A percentile compares a stretch with the other conserved stretches of the same genome.
These are phyloP conservation scores for Ensete ventricosum DNA, from an alignment of 176 grass and related monocot genomes.

Conservation along the genomic window DNA sequence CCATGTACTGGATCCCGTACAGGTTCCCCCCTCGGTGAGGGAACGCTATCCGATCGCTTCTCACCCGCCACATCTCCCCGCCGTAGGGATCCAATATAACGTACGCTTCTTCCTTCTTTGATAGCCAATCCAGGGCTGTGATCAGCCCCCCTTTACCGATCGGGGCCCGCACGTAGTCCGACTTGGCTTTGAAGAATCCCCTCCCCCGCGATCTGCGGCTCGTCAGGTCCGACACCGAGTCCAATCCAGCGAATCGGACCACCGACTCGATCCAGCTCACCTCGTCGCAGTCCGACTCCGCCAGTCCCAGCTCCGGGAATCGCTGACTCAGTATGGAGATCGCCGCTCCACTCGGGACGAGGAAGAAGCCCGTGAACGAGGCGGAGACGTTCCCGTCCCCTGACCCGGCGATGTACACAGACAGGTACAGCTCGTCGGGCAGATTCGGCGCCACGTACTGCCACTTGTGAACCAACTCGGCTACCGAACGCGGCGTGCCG, in stretches of 20 bases:
- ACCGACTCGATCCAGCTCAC: constrained; percentile 57
- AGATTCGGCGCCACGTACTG: constrained; percentile 34
- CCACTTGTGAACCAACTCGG: constrained; percentile 45
- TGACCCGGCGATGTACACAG: constrained; percentile 3
- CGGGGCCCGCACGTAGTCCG: constrained; percentile 39
- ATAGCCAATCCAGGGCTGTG: constrained; percentile 21
- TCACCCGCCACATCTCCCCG: constrained; percentile 36
- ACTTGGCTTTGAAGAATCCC: constrained; percentile 43
- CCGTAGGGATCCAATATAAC: constrained; percentile 58
- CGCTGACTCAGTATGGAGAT: constrained; percentile 13
- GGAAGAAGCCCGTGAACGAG: constrained; percentile 34
- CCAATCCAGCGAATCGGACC: constrained; percentile 24
- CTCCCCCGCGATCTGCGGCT: neutral
- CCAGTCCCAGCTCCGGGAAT: constrained; percentile 37
- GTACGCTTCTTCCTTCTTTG: constrained; percentile 14
- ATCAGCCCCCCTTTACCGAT: constrained; percentile 5
- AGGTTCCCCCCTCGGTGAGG: constrained; percentile 38
- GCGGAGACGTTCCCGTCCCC: constrained; percentile 20
- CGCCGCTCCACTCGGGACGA: constrained; percentile 11
- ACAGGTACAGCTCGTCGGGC: constrained; percentile 55
- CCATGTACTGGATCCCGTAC: constrained; percentile 47
- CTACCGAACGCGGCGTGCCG: constrained; percentile 12
- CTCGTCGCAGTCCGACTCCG: constrained; percentile 21
- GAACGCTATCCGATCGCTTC: constrained; percentile 26
- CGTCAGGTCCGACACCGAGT: constrained; percentile 9